Base-by-base conservation (phyloP, 257 asterid genomes). In the Solanum infundibuliforme region DNA sequence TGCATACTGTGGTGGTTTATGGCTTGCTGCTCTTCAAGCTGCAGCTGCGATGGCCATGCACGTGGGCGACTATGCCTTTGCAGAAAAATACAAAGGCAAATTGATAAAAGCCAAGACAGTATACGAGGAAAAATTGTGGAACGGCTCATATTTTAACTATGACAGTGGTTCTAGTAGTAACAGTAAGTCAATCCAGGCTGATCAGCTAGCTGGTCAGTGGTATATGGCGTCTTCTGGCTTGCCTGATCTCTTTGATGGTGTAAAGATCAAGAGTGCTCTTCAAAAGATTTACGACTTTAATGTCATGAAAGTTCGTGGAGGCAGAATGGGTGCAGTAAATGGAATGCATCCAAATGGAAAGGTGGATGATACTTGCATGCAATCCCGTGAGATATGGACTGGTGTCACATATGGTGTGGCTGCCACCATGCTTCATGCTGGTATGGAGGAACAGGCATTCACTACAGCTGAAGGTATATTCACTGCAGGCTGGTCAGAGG, bases 291-390 rank as follows among this genome's bases (percentile, higher is more conserved):
- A 90, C 31, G 98, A 97, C 84, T 97, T 93, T 69, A 97, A 97
- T 82, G 99, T 97, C 31, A 96, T 96, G 98, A 97, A 93, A 91
- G 92, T 94, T 55, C 86, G 89, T 43, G 98, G 98, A 32, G 99
- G 99, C 32, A 90, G 94, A 92, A 96, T 96, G 91, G 99, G 99
- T 20, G 99, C 99, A 1, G 99, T 95, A 46, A 97, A 97, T n/a
- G 99, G 99, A 86, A 96, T 97, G 98, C 93, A 95, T 88, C 98
- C 98, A 27, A 97, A 83, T 46, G 99, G 99, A 12, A 96, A 93
- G 91, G 96, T 97, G 31, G 99, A 97, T n/a, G 99, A 96, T 87
- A 94, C 98, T 1, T 97, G 99, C 93, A 97, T 97, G 99, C 99
- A 97, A 89, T 97, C 99, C 12, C 94, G 99, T 7, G 99, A 97